Conservation (phyloP, 2,329 filamentous ascomycete species). For the Colletotrichum truncatum region DNA sequence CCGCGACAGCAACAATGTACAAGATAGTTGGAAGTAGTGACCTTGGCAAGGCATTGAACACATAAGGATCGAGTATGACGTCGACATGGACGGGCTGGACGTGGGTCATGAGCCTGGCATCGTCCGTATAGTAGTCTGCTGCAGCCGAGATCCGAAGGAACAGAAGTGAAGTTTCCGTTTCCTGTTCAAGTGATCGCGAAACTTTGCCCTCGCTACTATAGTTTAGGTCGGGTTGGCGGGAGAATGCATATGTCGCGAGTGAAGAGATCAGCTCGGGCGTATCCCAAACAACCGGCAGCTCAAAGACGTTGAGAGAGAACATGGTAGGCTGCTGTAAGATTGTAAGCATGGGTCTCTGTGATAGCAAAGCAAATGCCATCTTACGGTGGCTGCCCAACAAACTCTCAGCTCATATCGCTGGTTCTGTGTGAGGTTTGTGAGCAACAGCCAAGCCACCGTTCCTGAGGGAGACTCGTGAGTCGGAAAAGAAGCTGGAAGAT, state of each 20-base stretch:
- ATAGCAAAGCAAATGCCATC: constrained; percentile 42
- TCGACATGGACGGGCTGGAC: constrained; percentile 82
- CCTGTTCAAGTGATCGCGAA: constrained; percentile 29
- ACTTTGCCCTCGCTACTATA: constrained; percentile 31
- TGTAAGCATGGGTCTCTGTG: constrained; percentile 13
- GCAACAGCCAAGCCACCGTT: constrained; percentile 78
- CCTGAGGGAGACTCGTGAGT: constrained; percentile 61
- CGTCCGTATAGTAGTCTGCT: constrained; percentile 85
- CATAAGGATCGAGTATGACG: constrained; percentile 85
- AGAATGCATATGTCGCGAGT: constrained; percentile 68
- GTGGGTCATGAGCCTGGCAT: constrained; percentile 77
- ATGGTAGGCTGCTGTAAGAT: constrained; percentile 80
- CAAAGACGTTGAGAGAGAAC: constrained; percentile 75
- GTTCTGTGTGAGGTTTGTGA: constrained; percentile 74
- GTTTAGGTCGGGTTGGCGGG: constrained; percentile 46
- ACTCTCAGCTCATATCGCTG: constrained; percentile 90
- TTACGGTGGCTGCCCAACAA: constrained; percentile 92
- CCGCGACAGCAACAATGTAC: constrained; percentile 74
- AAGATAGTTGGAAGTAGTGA: constrained; percentile 78
- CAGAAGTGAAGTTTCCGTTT: constrained; percentile 59
- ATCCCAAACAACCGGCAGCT: constrained; percentile 68
- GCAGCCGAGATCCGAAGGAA: constrained; percentile 79
- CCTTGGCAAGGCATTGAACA: constrained; percentile 80
- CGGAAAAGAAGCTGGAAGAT: constrained; percentile 76
- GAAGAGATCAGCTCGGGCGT: constrained; percentile 71